Conservation (phyloP, 345 rosid genomes). For the Euclidium syriacum region DNA sequence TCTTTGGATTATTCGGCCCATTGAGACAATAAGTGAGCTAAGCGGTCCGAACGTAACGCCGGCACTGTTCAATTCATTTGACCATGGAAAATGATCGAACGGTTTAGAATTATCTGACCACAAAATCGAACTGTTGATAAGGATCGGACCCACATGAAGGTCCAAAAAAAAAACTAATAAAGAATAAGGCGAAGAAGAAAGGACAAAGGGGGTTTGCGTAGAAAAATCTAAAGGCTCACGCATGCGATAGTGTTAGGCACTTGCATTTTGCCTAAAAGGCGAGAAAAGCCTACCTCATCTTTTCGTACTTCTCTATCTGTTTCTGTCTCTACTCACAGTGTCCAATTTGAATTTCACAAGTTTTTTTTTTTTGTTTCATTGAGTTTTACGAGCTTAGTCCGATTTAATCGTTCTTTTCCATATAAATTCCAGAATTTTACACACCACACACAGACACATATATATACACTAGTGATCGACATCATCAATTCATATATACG, state of each 20-base stretch:
- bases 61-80: slow-evolving; percentile 18
- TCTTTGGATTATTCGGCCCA: neutral
- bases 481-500: too few relatives aligned
- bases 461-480: too few relatives aligned
- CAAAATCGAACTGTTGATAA: neutral
- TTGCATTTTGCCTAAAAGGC: slow-evolving; percentile 21
- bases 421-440: too few relatives aligned
- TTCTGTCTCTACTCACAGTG: slow-evolving; percentile 22
- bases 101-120: neutral
- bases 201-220: slow-evolving; percentile 1
- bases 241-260: slow-evolving; percentile 31
- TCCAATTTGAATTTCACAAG: slow-evolving; percentile 28
- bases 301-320: slow-evolving; percentile 14
- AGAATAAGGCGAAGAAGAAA: neutral
- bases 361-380: too few relatives aligned
- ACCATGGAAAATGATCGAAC: slow-evolving; percentile 5
- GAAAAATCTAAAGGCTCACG: slow-evolving; percentile 8
- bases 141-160: neutral
- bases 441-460: too few relatives aligned
- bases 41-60: slow-evolving; percentile 15
- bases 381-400: slow-evolving; percentile 19
- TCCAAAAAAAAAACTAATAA: slow-evolving; percentile 3
- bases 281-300: slow-evolving; percentile 21
- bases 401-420: neutral
- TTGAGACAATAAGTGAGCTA: neutral